Evolutionary conservation across 2,329 filamentous ascomycete species (phyloP).

Genomic region (Didymella sp.): DNA sequence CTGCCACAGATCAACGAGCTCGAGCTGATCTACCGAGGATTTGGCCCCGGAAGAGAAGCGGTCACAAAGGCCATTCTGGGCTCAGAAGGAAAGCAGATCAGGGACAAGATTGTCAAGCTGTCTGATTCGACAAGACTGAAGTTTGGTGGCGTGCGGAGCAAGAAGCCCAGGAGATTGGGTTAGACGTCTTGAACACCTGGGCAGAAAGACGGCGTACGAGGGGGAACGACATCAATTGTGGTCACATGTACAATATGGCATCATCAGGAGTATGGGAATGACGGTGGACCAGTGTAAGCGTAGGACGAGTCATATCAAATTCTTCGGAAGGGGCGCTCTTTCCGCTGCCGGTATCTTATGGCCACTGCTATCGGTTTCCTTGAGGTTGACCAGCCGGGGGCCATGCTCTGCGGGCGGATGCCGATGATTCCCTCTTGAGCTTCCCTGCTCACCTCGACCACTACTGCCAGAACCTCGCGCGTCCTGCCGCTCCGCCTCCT

Average conservation of each 20-base stretch:
- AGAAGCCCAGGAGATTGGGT: constrained; percentile 81
- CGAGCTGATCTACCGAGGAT: constrained; percentile 84
- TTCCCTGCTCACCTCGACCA: constrained; percentile 44
- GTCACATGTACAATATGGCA: constrained; percentile 33
- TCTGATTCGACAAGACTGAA: constrained; percentile 89
- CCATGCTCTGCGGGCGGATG: constrained; percentile 40
- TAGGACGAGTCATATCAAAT: constrained; percentile 42
- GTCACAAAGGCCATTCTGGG: constrained; percentile 89
- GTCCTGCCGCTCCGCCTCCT: constrained; percentile 40
- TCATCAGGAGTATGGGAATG: constrained; percentile 25
- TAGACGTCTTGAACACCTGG: constrained; percentile 50
- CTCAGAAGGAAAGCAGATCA: constrained; percentile 77
- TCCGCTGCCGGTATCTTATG: constrained; percentile 54
- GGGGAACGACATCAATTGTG: background rate
- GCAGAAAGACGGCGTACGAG: background rate
- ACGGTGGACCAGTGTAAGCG: constrained; percentile 5
- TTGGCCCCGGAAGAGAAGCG: constrained; percentile 85
- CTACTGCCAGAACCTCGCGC: constrained; percentile 39
- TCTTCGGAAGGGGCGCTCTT: constrained; percentile 53
- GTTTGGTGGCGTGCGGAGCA: constrained; percentile 91
- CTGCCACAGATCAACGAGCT: constrained; percentile 76
- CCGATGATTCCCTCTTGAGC: constrained; percentile 44
- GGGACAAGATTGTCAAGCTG: constrained; percentile 77
- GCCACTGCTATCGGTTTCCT: constrained; percentile 53
- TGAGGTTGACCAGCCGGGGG: constrained; percentile 46